Evolutionary conservation across 176 grass and related monocot genomes (phyloP).

Genomic region (Eragrostis curvula): DNA sequence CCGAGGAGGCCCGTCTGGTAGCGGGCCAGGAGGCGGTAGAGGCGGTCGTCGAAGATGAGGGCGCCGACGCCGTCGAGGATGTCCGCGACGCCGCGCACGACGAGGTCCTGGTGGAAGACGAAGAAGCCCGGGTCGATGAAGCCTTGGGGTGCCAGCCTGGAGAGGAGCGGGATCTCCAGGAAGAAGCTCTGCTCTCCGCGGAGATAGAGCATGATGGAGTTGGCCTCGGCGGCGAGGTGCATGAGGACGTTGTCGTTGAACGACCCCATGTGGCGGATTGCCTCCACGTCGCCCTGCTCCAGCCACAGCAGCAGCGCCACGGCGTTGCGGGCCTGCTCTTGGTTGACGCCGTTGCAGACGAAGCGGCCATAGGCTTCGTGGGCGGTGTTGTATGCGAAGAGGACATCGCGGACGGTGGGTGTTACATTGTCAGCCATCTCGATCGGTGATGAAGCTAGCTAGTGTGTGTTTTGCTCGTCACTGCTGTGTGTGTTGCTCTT

Average conservation of each 20-base stretch:
- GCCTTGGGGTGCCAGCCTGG: not conserved
- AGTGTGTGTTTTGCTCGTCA: no score
- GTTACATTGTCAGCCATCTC: no score
- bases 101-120: conserved; percentile 49
- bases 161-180: conserved; percentile 46
- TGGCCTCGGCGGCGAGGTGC: conserved; percentile 38
- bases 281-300: conserved; percentile 35
- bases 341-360: not conserved
- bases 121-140: conserved; percentile 55
- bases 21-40: conserved; percentile 21
- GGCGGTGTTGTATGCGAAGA: conserved; percentile 42
- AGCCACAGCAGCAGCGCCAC: conserved; percentile 62
- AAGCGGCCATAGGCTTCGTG: conserved; percentile 47
- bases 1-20: conserved; percentile 11
- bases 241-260: not conserved
- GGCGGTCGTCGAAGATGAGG: conserved; percentile 57
- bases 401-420: conserved; percentile 52
- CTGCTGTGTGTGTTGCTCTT: not conserved
- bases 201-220: conserved; percentile 49
- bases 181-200: not conserved
- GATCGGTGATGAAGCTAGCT: not conserved
- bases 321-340: conserved; percentile 46
- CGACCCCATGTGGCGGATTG: not conserved
- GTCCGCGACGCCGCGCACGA: conserved; percentile 27
- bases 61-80: conserved; percentile 49